Evolutionary conservation across 2,329 filamentous ascomycete genomes (phyloP), one percentile per base, ranked within the genome.

Genomic region (Paraconiothyrium sp.): DNA sequence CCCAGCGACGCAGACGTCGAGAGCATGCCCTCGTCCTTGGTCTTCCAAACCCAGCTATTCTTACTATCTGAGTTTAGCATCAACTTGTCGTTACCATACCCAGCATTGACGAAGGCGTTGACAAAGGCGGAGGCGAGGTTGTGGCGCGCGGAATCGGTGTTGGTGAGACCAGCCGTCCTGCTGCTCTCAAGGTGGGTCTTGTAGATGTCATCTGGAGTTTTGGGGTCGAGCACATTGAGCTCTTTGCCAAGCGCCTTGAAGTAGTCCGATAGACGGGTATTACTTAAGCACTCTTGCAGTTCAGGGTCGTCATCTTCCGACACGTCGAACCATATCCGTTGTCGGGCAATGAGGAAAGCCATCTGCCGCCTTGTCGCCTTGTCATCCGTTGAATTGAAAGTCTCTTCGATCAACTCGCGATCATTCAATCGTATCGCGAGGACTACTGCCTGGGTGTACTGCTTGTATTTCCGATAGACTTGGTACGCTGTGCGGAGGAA

Each of bases 101-200:
- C 95, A 57, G 95, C 94, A 71, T 99, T 99, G 65, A 95, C 93
- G 73, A 99, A 98, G 0, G 92, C 92, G 75, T 99, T 99, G 67
- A 99, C 96, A 70, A 99, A 98, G 4, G 91, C 93, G 57, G 94
- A 95, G 4, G 95, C 94, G 63, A 99, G 86, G 74, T 99, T 99
- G 83, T 99, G 94, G 71, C 93, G 88, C 34, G 94, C 94, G 10
- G 95, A 99, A 77, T 99, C 95, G 50, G 96, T 88, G 76, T 97
- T 97, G 11, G 94, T 97, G 81, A 97, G 88, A 39, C 93, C 94
- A 27, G 93, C 92, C 57, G 96, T 95, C 64, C 96, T 89, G 72
- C 90, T 97, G 82, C 92, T 98, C 81, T 99, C 95, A 5, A 99
- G 87, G 80, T 99, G 95, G 75, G 93, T 97, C 84, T 99, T 99